Evolutionary conservation across 2,329 filamentous ascomycete genomes (phyloP).

Genomic region (Colletotrichum ledebouriae): DNA sequence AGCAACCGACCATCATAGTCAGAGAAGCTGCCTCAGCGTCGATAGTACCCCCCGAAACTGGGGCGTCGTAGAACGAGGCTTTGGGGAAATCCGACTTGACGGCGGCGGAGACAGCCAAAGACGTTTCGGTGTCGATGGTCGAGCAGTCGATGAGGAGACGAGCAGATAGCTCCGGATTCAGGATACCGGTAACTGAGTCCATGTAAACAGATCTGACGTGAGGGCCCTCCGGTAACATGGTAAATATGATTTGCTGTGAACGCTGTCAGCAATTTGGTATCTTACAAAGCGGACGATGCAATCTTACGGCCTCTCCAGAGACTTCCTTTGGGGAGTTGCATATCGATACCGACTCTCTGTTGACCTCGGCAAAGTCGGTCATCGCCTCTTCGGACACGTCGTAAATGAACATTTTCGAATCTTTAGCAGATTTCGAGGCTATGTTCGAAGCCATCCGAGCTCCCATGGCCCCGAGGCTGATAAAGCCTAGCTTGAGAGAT

Average conservation of each 20-base stretch:
- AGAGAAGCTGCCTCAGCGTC: background rate
- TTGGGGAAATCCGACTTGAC: background rate
- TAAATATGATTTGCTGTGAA: background rate
- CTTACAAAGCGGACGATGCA: background rate
- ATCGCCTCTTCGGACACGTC: constrained; percentile 1
- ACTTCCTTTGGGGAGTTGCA: background rate
- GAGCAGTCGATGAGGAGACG: background rate
- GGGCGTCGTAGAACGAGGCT: background rate
- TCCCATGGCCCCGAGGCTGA: background rate
- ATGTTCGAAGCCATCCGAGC: background rate
- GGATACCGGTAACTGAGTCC: background rate
- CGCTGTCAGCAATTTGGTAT: background rate
- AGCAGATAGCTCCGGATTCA: background rate
- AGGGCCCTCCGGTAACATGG: background rate
- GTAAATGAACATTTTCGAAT: background rate
- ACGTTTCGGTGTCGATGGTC: background rate
- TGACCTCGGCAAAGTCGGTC: background rate
- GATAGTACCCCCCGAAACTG: background rate
- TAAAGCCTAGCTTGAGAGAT: background rate
- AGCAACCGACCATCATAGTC: background rate
- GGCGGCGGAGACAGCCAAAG: background rate
- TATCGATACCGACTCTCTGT: background rate
- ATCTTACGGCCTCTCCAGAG: background rate
- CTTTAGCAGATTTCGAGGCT: background rate
- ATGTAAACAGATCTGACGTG: background rate